These are phyloP conservation scores for Colletotrichum filicis DNA, from an alignment of 2,329 filamentous ascomycete genomes.

Conservation along the genomic window DNA sequence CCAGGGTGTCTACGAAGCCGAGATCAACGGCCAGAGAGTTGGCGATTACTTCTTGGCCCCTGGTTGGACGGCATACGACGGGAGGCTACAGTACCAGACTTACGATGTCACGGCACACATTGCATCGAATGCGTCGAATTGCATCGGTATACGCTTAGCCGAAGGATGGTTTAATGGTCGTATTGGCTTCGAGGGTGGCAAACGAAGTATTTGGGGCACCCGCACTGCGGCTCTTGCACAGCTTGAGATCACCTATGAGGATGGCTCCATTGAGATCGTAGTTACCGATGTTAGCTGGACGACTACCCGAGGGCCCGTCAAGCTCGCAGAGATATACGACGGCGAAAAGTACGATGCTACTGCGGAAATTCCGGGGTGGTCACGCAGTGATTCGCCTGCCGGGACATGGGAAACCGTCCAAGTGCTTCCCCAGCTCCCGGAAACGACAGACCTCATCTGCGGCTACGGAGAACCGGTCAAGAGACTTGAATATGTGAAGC, in stretches of 20 bases:
- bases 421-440: neutral
- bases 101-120: constrained; percentile 60
- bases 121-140: constrained; percentile 42
- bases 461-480: constrained; percentile 25
- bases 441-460: neutral
- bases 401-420: neutral
- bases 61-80: constrained; percentile 62
- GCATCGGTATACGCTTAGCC: constrained; percentile 53
- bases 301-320: constrained; percentile 8
- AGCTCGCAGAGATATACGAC: constrained; percentile 34
- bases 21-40: constrained; percentile 57
- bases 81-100: constrained; percentile 62
- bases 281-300: constrained; percentile 3
- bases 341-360: constrained; percentile 34
- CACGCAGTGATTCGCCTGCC: neutral
- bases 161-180: constrained; percentile 57
- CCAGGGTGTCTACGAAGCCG: constrained; percentile 56
- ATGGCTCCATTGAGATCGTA: neutral
- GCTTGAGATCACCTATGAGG: constrained; percentile 10
- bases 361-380: constrained; percentile 18
- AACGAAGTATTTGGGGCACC: constrained; percentile 41
- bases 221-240: constrained; percentile 4
- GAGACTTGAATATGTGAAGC: constrained; percentile 42
- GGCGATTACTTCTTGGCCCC: constrained; percentile 57
- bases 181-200: constrained; percentile 35